Base-by-base conservation (phyloP, 768 basidiomycete genomes). In the Filobasidium wieringae region DNA sequence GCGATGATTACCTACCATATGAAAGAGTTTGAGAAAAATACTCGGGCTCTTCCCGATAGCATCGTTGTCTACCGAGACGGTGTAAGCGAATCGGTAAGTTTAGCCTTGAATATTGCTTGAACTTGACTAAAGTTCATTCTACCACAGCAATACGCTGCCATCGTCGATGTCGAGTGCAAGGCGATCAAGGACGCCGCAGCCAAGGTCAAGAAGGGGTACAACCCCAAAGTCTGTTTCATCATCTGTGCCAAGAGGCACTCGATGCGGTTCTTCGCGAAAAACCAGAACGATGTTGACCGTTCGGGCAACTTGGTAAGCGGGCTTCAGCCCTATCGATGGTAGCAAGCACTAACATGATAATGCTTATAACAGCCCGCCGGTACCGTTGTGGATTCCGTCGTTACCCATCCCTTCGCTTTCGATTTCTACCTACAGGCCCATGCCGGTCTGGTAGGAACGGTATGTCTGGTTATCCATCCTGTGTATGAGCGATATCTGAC, bases 1-100 rank as follows among this genome's bases (percentile, higher is more conserved):
- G 54, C 55, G 7, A 73, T 75, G 70, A 60, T 70, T 30, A 57
- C 59, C 19, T 63, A 59, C 4, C 70, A 73, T 51, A 64, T 73
- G 30, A 65, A 67, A 51, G 65, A 65, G 37, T 75, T 69, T 58
- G 43, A 62, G 4, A 61, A 64, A 26, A 72, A 73, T 49, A 62
- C 55, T 4, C 43, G 62, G 26, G 45, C 47, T 4, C 60, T 62
- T 22, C 69, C 73, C 29, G 65, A 68, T 8, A 59, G 64, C 8
- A 68, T 74, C 49, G 62, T 74, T 40, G 68, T 74, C 63, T 75
- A 72, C 63, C 65, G 73, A 31, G 72, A 73, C 51, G 73, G 72
- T 50, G 65, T 72, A 15, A 66, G 67, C 27, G 56, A 57, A 30
- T 47, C 43, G 43, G 31, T 54, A 14, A 14, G 40, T 33, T 34